Percentiles rank a stretch among this genome's conserved stretches.
phyloP scores from a whole-genome alignment of 352 stramenopile genomes.

The Phytopythium chamaehyphon region DNA sequence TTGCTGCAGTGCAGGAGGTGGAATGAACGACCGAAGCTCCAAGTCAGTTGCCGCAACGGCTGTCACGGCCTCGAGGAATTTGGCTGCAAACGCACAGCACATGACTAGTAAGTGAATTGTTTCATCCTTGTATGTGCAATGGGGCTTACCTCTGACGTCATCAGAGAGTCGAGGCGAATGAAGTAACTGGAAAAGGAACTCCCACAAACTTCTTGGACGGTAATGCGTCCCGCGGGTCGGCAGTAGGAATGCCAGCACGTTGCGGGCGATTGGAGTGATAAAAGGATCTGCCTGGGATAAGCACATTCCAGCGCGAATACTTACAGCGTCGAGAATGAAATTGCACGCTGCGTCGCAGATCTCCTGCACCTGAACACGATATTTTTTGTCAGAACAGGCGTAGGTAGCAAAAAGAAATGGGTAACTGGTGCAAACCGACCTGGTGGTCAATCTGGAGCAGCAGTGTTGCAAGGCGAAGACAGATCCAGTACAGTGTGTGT shows the following conservation, averaged over 20 bases:
- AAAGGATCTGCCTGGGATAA: constrained; percentile 31
- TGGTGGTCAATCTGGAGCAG: constrained; percentile 56
- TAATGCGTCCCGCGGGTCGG: constrained; percentile 38
- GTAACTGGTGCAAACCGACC: too few relatives aligned
- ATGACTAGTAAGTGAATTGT: not conserved
- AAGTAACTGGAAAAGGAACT: constrained; percentile 72
- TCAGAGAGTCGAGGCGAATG: constrained; percentile 50
- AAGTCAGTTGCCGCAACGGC: constrained; percentile 21
- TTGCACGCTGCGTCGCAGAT: constrained; percentile 64
- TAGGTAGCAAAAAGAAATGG: not conserved
- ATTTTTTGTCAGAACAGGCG: not conserved
- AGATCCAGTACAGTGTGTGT: constrained; percentile 33
- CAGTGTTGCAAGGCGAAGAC: constrained; percentile 37
- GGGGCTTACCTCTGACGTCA: constrained; percentile 26
- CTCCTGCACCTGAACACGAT: constrained; percentile 32
- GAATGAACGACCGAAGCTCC: constrained; percentile 23
- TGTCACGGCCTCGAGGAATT: constrained; percentile 39
- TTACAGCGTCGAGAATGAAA: constrained; percentile 50
- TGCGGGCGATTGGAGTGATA: constrained; percentile 31
- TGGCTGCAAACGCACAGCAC: constrained; percentile 22
- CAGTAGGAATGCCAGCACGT: constrained; percentile 45
- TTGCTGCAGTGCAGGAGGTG: constrained; percentile 23
- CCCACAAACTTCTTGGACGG: constrained; percentile 48
- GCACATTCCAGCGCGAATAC: constrained; percentile 21
- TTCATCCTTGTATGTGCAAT: not conserved